Evolutionary conservation across 306 rosid species (phyloP), one percentile per base, ranked within the genome.

Genomic region (Senna tora): DNA sequence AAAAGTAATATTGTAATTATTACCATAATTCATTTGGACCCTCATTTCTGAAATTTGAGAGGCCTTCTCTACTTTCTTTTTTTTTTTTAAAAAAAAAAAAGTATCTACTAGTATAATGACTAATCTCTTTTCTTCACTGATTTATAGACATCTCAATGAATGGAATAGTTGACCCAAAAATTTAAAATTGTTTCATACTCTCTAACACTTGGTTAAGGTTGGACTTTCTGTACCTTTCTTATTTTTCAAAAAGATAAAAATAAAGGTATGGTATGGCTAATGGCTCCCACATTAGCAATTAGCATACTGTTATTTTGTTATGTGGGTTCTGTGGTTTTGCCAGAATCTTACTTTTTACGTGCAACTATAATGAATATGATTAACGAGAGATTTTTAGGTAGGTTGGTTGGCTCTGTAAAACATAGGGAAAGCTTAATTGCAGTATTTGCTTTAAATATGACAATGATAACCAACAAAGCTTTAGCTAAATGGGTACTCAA

Each of bases 21-120:
- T 65, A 69, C 68, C 67, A 82, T 78, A 57, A 78, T 82, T 65
- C 74, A 52, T 52, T 74, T 74, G 80, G 86, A 64, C 75, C 77
- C 54, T 73, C 14, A 2, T 49, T 63, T 54, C 47, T 6, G 67
- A 73, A 73, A 47, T 54, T 77, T 69, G 56, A 55, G 77, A 58
- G n/a, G n/a, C n/a, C 21, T 45, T 61, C 22, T 65, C 62, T 39
- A 43, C 33, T n/a, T n/a, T n/a, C 59, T 52, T 41, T 2, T 5
- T 50, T 30, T 64, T 65, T 54, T 9, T 4, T 6, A 13, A 56
- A 65, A 32, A 32, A 58, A 7, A 11, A 6, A 6, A 2, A 20
- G n/a, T n/a, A n/a, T n/a, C n/a, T n/a, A n/a, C n/a, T n/a, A n/a
- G n/a, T n/a, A n/a, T n/a, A n/a, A n/a, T n/a, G n/a, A n/a, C n/a